Percentiles rank a stretch among this genome's conserved stretches.
phyloP scores from a whole-genome alignment of 345 rosid species.

The Ricinus communis region DNA sequence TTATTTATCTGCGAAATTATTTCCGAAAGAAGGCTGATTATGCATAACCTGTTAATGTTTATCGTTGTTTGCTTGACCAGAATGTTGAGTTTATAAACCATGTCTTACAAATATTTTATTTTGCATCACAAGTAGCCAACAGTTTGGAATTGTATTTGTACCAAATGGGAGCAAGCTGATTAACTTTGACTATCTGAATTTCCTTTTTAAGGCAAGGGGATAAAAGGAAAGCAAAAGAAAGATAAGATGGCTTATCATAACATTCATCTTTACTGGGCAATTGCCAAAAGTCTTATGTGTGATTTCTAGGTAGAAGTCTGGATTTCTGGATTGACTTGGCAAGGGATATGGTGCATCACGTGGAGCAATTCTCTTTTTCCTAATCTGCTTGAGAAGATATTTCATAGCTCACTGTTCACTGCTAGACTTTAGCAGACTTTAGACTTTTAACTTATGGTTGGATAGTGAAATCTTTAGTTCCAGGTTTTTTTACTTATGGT shows the following conservation, averaged over 20 bases:
- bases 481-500: no score
- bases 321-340: not conserved
- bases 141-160: slow-evolving; percentile 4
- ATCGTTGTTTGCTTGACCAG: not conserved
- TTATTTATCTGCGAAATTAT: not conserved
- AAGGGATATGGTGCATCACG: not conserved
- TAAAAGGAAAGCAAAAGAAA: not conserved
- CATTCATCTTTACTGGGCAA: not conserved
- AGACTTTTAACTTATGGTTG: no score
- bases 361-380: not conserved
- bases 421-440: no score
- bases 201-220: not conserved
- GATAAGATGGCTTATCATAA: not conserved
- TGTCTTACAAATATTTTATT: slow-evolving; percentile 7
- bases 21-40: not conserved
- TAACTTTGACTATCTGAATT: slow-evolving; percentile 10
- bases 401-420: not conserved
- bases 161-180: not conserved
- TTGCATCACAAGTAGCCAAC: not conserved
- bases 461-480: no score
- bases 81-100: not conserved
- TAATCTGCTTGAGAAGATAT: not conserved
- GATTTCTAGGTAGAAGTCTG: not conserved
- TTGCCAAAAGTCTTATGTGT: not conserved
- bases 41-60: not conserved